phyloP scores from a whole-genome alignment of 345 rosid genomes.

The Salix koriyanagi region DNA sequence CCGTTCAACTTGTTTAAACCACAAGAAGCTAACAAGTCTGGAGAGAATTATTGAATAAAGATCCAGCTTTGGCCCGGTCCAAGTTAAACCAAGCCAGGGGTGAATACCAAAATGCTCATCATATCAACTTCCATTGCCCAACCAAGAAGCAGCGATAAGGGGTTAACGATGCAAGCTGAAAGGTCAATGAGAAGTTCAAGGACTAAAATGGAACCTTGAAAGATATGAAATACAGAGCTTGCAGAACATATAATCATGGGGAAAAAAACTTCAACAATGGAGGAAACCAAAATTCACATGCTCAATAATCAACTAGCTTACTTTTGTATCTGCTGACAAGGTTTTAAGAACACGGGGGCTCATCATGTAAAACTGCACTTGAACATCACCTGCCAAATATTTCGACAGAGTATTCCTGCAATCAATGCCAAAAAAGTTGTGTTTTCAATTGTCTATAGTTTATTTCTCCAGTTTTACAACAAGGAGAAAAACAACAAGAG shows the following conservation, averaged over 20 bases:
- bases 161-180: too few relatives aligned
- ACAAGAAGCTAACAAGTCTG: neutral
- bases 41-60: neutral
- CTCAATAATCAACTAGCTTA: constrained; percentile 1
- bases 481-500: too few relatives aligned
- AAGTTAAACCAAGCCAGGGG: neutral
- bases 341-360: constrained; percentile 60
- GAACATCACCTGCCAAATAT: constrained; percentile 50
- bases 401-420: too few relatives aligned
- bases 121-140: neutral
- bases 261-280: neutral
- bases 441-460: too few relatives aligned
- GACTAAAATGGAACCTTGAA: constrained; percentile 44
- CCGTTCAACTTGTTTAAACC: neutral
- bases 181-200: neutral
- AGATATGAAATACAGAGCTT: constrained; percentile 49
- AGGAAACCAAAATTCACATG: neutral
- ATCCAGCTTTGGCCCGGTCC: neutral
- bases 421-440: too few relatives aligned
- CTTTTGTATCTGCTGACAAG: constrained; percentile 46
- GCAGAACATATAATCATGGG: constrained; percentile 8
- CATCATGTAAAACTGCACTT: constrained; percentile 67
- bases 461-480: too few relatives aligned
- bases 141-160: neutral
- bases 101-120: neutral